Evolutionary conservation across 148 eudicot species (phyloP), one percentile per base, ranked within the genome.

Genomic region (Camellia sinensis): DNA sequence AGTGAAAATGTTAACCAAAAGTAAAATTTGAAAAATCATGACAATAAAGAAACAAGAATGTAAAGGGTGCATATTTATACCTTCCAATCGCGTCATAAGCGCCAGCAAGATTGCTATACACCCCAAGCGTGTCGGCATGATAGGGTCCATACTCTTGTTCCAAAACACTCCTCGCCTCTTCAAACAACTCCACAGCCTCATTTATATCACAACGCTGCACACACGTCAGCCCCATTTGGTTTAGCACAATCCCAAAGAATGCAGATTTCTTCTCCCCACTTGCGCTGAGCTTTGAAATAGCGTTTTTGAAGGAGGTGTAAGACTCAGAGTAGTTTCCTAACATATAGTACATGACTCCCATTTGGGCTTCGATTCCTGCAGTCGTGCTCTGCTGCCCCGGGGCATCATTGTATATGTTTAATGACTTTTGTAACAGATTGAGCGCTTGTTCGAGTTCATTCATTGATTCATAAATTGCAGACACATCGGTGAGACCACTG

Each of bases 81-180:
- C 98, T 95, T 79, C 98, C 98, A 80, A 95, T 80, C 7, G 98
- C 98, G 85, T 95, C 98, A 86, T 95, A 95, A 14, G 95, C 87
- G 45, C 97, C 98, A 80, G 97, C 98, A 83, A 95, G 98, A 80
- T 95, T 95, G 75, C 98, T 92, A 70, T 93, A 95, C 2, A 95
- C 98, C 64, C 95, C 98, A 57, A 95, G 94, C 6, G 97, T 95
- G 64, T 95, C 98, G 1, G 97, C 92, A 70, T 94, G 97, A 82
- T 88, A 95, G 1, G 94, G 95, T 79, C 98, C 98, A 79, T 73
- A 90, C 80, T 95, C 98, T 82, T 93, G 91, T 82, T 95, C 98
- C 81, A 95, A 77, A 59, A 95, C 86, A 72, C 53, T 73, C 85
- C 91, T 89, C 37, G 98, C 92, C 82, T 95, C 98, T 87, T 92